A percentile compares a stretch with the other conserved stretches of the same genome.
Conservation (phyloP, 306 rosid genomes). For the Prosopis cineraria region DNA sequence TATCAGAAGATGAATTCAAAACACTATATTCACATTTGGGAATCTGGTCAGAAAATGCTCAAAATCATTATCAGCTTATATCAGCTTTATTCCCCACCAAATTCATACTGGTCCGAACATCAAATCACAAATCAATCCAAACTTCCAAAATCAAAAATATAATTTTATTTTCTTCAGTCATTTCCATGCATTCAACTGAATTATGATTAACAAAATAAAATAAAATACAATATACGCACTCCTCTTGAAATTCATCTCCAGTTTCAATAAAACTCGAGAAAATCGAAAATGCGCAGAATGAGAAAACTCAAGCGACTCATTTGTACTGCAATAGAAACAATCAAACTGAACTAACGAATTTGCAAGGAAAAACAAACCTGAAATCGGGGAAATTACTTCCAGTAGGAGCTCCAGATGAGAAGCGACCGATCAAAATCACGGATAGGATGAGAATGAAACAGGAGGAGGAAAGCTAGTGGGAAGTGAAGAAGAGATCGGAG, state of each 20-base stretch:
- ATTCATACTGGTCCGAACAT: not conserved
- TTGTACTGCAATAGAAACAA: not conserved
- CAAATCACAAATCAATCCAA: conserved; percentile 5
- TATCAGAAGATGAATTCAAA: conserved; percentile 15
- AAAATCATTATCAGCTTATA: not conserved
- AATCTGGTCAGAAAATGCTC: not conserved
- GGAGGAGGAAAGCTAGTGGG: conserved; percentile 6
- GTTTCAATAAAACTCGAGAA: conserved; percentile 5
- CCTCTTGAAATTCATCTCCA: not conserved
- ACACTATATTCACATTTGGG: not conserved
- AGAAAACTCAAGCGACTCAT: not conserved
- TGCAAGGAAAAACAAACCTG: conserved; percentile 8
- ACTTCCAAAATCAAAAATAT: not conserved
- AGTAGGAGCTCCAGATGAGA: not conserved
- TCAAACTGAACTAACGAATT: conserved; percentile 11
- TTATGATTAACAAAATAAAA: not conserved
- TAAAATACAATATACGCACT: not conserved
- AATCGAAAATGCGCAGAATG: not conserved
- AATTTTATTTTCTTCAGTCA: not conserved
- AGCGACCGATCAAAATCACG: conserved; percentile 34
- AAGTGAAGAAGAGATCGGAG: not conserved
- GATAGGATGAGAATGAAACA: not conserved
- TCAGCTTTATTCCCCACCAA: not conserved
- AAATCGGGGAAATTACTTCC: conserved; percentile 13
- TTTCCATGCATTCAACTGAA: not conserved